Percentiles rank a stretch among this genome's conserved stretches.
Evolutionary conservation across 768 basidiomycete genomes (phyloP).

Genomic region (Sarcomyxa edulis): DNA sequence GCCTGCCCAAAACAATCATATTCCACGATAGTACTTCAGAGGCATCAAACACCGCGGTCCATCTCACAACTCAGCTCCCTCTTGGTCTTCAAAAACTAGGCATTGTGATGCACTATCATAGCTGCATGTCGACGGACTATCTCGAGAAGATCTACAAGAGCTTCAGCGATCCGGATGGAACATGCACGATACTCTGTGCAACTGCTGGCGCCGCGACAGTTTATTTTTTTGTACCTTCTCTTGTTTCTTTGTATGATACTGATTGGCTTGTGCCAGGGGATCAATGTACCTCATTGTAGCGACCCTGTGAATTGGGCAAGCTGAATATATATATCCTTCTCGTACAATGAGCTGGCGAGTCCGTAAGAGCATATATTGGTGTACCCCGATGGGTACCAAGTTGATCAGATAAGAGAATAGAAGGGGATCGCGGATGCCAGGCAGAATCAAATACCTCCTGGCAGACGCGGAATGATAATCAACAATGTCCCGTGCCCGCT

Average conservation of each 20-base stretch:
- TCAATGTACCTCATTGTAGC: slow-evolving; percentile 14
- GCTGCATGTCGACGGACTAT: slow-evolving; percentile 20
- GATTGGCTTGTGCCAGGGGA: slow-evolving; percentile 13
- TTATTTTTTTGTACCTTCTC: slow-evolving; percentile 5
- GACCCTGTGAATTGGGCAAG: too few species aligned
- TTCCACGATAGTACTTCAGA: slow-evolving; percentile 13
- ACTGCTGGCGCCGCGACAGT: slow-evolving; percentile 11
- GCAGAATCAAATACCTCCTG: too few species aligned
- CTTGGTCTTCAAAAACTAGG: slow-evolving; percentile 2
- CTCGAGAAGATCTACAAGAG: slow-evolving; percentile 13
- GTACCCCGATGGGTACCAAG: too few species aligned
- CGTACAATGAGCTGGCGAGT: too few species aligned
- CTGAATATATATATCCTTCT: too few species aligned
- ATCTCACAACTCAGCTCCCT: slow-evolving; percentile 12
- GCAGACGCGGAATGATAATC: too few species aligned
- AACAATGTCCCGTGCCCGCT: too few species aligned
- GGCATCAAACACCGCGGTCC: slow-evolving; percentile 2
- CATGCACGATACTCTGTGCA: slow-evolving; percentile 11
- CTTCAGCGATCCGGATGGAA: slow-evolving; percentile 11
- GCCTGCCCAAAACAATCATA: too few species aligned
- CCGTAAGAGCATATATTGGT: too few species aligned
- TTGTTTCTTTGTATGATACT: slow-evolving; percentile 11
- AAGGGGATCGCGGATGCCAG: too few species aligned
- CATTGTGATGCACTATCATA: slow-evolving; percentile 20
- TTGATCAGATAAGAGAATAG: too few species aligned